A percentile compares a stretch with the other conserved stretches of the same genome.
Evolutionary conservation across 768 basidiomycete species (phyloP).

Genomic region (Lentinus tigrinus): DNA sequence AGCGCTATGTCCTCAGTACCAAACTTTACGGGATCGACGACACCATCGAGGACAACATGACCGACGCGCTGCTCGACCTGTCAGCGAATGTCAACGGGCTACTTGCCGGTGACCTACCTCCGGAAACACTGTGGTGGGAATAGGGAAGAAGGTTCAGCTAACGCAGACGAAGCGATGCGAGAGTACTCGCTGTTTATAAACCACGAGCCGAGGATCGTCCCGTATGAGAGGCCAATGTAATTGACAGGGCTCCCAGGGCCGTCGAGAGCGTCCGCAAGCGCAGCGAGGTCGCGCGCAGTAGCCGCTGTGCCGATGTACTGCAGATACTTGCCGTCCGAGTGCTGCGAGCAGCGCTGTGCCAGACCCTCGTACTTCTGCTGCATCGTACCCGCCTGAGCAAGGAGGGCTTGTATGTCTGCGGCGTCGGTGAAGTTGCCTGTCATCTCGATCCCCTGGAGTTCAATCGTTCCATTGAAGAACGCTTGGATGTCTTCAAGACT

Average conservation of each 20-base stretch:
- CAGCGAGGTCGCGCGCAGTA: slow-evolving; percentile 5
- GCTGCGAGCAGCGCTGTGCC: background rate
- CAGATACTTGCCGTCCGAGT: background rate
- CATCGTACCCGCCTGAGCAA: slow-evolving; percentile 6
- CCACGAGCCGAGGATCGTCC: slow-evolving; percentile 7
- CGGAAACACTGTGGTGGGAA: background rate
- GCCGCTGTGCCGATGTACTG: slow-evolving; percentile 9
- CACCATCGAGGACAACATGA: slow-evolving; percentile 6
- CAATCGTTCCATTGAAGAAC: slow-evolving; percentile 9
- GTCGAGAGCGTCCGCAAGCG: slow-evolving; percentile 9
- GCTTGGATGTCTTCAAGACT: background rate
- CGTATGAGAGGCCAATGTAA: slow-evolving; percentile 5
- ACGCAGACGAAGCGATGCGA: background rate
- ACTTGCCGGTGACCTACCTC: background rate
- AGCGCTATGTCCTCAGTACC: background rate
- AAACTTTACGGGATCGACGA: background rate
- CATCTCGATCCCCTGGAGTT: slow-evolving; percentile 1
- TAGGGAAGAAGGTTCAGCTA: background rate
- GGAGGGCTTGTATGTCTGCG: background rate
- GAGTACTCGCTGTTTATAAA: slow-evolving; percentile 2
- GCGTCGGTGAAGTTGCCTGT: slow-evolving; percentile 4
- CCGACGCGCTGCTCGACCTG: slow-evolving; percentile 1
- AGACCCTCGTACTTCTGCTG: slow-evolving; percentile 11
- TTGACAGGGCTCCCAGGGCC: slow-evolving; percentile 7
- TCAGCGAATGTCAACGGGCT: background rate